A percentile compares a stretch with the other conserved stretches of the same genome.
These are phyloP conservation scores for Globisporangium iwayamae DNA, from an alignment of 352 stramenopile genomes.

Conservation along the genomic window DNA sequence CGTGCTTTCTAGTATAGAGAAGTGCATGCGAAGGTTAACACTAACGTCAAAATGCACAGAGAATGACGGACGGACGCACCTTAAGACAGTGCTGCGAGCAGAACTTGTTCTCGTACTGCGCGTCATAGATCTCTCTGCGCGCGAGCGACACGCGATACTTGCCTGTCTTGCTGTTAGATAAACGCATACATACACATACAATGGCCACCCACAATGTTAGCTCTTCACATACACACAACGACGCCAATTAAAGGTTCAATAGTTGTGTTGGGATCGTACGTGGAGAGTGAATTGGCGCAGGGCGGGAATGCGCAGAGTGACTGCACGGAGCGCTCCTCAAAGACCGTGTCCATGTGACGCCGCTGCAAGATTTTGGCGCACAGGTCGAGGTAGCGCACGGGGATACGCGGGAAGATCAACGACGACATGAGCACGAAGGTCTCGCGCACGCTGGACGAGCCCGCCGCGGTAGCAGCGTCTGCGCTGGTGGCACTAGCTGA, in stretches of 20 bases:
- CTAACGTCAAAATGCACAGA: neutral
- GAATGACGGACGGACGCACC: constrained; percentile 23
- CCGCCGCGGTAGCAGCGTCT: constrained; percentile 16
- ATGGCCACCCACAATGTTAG: neutral
- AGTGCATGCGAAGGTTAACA: neutral
- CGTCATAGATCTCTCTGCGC: constrained; percentile 77
- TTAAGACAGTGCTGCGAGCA: constrained; percentile 68
- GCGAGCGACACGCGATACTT: constrained; percentile 76
- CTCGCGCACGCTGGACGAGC: constrained; percentile 64
- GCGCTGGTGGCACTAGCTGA: neutral
- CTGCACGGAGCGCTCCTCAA: constrained; percentile 72
- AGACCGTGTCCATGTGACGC: constrained; percentile 77
- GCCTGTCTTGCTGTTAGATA: constrained; percentile 34
- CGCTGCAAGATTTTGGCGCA: constrained; percentile 69
- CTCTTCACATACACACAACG: neutral
- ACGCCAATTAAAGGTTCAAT: neutral
- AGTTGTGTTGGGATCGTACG: constrained; percentile 26
- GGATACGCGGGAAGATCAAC: constrained; percentile 60
- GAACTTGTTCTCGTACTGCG: constrained; percentile 78
- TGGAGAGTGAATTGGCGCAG: constrained; percentile 50
- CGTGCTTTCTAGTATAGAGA: constrained; percentile 59
- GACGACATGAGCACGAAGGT: constrained; percentile 79
- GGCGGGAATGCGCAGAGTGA: constrained; percentile 66
- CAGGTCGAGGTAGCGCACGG: constrained; percentile 62
- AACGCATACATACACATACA: neutral